Base-by-base conservation (phyloP, 441 rosid genomes). In the Omphalea diandra region DNA sequence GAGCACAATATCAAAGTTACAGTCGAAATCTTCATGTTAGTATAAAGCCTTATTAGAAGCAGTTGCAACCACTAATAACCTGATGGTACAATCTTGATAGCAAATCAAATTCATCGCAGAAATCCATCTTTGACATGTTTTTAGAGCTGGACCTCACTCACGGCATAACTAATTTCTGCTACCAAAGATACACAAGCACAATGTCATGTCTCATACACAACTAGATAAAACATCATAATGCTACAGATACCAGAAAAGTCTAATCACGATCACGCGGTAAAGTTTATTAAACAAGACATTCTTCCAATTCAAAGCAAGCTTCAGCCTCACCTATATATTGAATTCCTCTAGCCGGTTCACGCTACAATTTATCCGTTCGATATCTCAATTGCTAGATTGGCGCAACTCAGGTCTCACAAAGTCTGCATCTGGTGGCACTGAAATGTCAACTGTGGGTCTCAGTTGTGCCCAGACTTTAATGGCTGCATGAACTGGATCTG, bases 401-500 rank as follows among this genome's bases (percentile, higher is more conserved):
- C 97, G 88, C 73, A 90, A 71, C 82, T 91, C 97, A 0, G 95
- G 97, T 46, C 97, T 94, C 58, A 94, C 98, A 32, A 94, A 88
- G 70, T 91, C 95, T 1, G 98, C 97, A 82, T 94, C 91, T 5
- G 88, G 63, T 17, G 98, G 83, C 50, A 88, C 96, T 0, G 98
- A 91, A 65, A 94, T 94, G 82, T 90, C 97, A 0, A 87, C 87
- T 0, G 97, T 86, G 11, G 97, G 97, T 78, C 97, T 88, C 81
- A 94, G 73, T 63, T 82, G 86, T 8, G 97, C 95, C 10, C 97
- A 90, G 24, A 91, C 97, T 68, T 87, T 83, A 17, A 90, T 82
- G 49, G 97, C 97, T 72, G 93, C 95, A 31, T 94, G 98, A 22
- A 94, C 93, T 0, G 96, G 97, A 47, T 94, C 98, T 0, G 91